Conservation (phyloP, 768 basidiomycete genomes). For the Strobilomyces echinocephalus region DNA sequence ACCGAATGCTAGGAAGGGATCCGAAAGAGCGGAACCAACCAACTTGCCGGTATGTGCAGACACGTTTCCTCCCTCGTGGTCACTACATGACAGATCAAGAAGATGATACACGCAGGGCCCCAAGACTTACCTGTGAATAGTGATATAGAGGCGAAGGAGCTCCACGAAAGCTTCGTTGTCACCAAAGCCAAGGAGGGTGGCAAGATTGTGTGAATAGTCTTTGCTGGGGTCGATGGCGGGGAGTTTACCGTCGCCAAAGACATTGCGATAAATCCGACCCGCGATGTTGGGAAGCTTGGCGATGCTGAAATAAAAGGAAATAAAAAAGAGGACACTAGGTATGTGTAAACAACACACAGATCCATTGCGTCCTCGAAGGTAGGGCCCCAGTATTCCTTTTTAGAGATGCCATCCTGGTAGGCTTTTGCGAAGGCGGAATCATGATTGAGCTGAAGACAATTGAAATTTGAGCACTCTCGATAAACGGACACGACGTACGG, state of each 20-base stretch:
- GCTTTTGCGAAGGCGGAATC: conserved; percentile 95
- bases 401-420: conserved; percentile 86
- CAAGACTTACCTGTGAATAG: conserved; percentile 74
- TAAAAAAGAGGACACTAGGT: conserved; percentile 1
- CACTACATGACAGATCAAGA: conserved; percentile 39
- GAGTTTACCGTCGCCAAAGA: conserved; percentile 84
- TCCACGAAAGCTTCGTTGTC: conserved; percentile 87
- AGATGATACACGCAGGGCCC: background rate
- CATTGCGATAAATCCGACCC: conserved; percentile 84
- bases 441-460: conserved; percentile 66
- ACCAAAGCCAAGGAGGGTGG: conserved; percentile 87
- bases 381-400: conserved; percentile 96
- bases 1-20: conserved; percentile 92
- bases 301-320: conserved; percentile 48
- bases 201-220: conserved; percentile 87
- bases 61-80: conserved; percentile 98
- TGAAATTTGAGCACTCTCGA: conserved; percentile 1
- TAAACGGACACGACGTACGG: conserved; percentile 42
- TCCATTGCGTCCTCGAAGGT: conserved; percentile 90
- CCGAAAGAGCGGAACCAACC: conserved; percentile 92
- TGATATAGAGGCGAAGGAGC: conserved; percentile 92
- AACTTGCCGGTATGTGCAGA: conserved; percentile 93
- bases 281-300: conserved; percentile 97
- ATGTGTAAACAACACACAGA: conserved; percentile 42
- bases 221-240: conserved; percentile 77